Evolutionary conservation across 805 yeast genomes (phyloP).

Genomic region (Tetrapisispora arboricola): DNA sequence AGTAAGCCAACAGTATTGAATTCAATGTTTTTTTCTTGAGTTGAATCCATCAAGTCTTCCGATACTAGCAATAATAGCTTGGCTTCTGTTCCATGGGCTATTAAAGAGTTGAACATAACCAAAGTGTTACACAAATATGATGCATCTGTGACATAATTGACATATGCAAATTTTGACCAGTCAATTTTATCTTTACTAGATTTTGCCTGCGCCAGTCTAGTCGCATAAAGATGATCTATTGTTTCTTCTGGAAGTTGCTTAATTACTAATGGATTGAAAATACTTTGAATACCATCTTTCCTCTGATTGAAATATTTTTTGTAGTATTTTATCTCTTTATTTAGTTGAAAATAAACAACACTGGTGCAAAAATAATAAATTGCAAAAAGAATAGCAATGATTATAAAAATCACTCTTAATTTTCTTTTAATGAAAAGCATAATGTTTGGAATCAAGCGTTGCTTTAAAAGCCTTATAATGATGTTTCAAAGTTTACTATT

Average conservation of each 20-base stretch:
- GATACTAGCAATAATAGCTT: slow-evolving; percentile 38
- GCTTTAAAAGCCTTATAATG: too few relatives aligned
- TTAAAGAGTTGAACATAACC: slow-evolving; percentile 36
- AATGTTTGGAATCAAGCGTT: too few relatives aligned
- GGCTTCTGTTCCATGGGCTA: slow-evolving; percentile 32
- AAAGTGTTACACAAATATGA: slow-evolving; percentile 44
- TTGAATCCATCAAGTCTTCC: slow-evolving; percentile 13
- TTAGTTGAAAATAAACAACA: slow-evolving; percentile 23
- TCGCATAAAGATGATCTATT: slow-evolving; percentile 17
- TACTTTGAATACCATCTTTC: slow-evolving; percentile 18
- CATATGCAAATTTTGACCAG: slow-evolving; percentile 44
- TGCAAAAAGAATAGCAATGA: slow-evolving; percentile 4
- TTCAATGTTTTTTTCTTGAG: slow-evolving; percentile 1
- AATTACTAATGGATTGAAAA: slow-evolving; percentile 22
- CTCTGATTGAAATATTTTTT: slow-evolving; percentile 18
- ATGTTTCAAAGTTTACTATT: not conserved
- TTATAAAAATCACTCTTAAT: slow-evolving; percentile 8
- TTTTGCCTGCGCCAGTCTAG: slow-evolving; percentile 5
- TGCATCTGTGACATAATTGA: slow-evolving; percentile 48
- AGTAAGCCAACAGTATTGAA: not conserved
- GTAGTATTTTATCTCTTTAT: slow-evolving; percentile 23
- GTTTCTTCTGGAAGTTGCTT: slow-evolving; percentile 23
- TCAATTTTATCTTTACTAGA: slow-evolving; percentile 19
- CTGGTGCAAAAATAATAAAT: slow-evolving; percentile 11
- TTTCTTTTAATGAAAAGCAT: slow-evolving; percentile 18